Conservation (phyloP, 257 asterid genomes). For the Plantago major region DNA sequence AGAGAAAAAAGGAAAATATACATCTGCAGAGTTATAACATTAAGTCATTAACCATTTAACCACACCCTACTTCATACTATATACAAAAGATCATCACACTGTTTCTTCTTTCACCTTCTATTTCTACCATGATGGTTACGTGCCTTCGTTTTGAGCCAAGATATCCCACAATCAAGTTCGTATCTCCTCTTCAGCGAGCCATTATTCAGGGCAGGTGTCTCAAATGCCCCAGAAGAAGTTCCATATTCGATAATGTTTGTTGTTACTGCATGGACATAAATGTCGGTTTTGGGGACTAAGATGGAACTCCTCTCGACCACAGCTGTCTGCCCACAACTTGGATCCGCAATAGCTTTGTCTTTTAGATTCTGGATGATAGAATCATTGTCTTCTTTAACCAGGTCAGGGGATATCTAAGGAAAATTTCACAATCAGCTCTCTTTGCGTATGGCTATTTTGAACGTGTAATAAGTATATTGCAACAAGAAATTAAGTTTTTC, state of each 20-base stretch:
- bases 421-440: neutral
- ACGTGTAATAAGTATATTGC: too few species aligned
- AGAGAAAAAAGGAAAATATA: constrained; percentile 12
- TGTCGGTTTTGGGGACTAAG: constrained; percentile 58
- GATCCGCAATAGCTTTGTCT: constrained; percentile 45
- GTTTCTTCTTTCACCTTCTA: constrained; percentile 23
- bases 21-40: neutral
- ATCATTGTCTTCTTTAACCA: constrained; percentile 42
- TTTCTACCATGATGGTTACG: constrained; percentile 36
- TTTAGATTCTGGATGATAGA: constrained; percentile 54
- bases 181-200: constrained; percentile 41
- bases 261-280: constrained; percentile 51
- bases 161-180: constrained; percentile 35
- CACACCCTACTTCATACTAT: constrained; percentile 24
- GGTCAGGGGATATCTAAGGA: constrained; percentile 40
- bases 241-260: constrained; percentile 57
- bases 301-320: constrained; percentile 45
- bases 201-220: constrained; percentile 25
- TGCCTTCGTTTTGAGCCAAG: constrained; percentile 50
- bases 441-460: neutral
- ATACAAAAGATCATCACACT: constrained; percentile 24
- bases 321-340: constrained; percentile 72
- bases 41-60: neutral
- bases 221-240: constrained; percentile 19
- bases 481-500: too few species aligned